Conservation (phyloP, 1,284 basidiomycete genomes). For the Melanopsichium pennsylvanicum region DNA sequence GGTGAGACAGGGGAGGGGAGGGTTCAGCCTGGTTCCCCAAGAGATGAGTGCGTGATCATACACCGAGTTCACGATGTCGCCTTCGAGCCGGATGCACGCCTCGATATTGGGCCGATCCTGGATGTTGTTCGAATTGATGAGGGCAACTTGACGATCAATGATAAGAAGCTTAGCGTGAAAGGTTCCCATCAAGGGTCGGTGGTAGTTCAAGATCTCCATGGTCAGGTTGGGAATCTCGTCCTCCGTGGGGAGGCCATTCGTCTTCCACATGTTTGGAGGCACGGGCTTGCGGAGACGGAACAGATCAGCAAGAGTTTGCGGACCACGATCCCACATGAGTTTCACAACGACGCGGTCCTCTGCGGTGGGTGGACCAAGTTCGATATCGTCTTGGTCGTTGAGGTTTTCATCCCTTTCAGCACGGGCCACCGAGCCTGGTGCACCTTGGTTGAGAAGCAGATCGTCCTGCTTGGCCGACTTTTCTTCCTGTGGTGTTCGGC, state of each 20-base stretch:
- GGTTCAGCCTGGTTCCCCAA: conserved; percentile 73
- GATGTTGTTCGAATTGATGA: conserved; percentile 79
- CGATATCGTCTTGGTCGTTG: conserved; percentile 30
- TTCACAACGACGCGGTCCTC: conserved; percentile 60
- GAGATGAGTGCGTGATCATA: conserved; percentile 78
- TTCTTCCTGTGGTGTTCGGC: conserved; percentile 14
- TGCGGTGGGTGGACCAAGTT: conserved; percentile 28
- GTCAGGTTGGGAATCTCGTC: conserved; percentile 56
- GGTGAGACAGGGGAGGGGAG: conserved; percentile 71
- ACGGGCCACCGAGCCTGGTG: conserved; percentile 33
- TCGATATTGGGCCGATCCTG: conserved; percentile 69
- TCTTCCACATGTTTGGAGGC: conserved; percentile 55
- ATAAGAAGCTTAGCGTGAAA: conserved; percentile 82
- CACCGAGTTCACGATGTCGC: conserved; percentile 75
- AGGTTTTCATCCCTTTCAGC: conserved; percentile 14
- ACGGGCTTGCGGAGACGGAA: conserved; percentile 61
- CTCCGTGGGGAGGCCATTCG: conserved; percentile 58
- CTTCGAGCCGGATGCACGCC: conserved; percentile 69
- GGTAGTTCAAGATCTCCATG: conserved; percentile 65
- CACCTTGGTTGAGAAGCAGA: conserved; percentile 25
- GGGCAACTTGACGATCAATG: conserved; percentile 76
- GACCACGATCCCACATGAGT: conserved; percentile 65
- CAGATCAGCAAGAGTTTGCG: conserved; percentile 59
- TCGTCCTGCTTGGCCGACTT: conserved; percentile 21
- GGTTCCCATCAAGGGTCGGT: conserved; percentile 70